Base-by-base conservation (phyloP, 495 filamentous ascomycete genomes). In the Aspergillus baeticus region DNA sequence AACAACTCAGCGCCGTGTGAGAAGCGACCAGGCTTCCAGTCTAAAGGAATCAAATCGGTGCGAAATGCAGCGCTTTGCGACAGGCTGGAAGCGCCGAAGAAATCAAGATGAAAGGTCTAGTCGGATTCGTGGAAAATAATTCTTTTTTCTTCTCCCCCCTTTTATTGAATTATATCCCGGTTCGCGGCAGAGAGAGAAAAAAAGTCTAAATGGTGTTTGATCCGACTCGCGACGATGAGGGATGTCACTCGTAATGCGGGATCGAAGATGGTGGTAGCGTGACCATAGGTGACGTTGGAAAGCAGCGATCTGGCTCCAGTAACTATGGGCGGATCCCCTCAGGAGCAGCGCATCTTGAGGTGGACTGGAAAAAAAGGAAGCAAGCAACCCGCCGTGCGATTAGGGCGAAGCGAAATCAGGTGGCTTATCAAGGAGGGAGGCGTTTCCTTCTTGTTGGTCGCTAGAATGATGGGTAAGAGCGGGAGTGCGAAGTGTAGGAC, bases 321-420 rank as follows among this genome's bases (percentile, higher is more conserved):
- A 58, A 62, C 36, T 57, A 58, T 58, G 54, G 58, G 66, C 63
- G 57, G 55, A 59, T 65, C 62, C 62, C 66, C 54, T 72, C 58
- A 74, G 56, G 64, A 69, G 65, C 60, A 64, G 62, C 66, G 67
- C 73, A 76, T 76, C 65, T 61, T 71, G 62, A 58, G 49, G 31
- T 38, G 50, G 53, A 59, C 56, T 35, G 42, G 41, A 21, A 31
- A 33, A 38, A 43, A 34, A 31, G 34, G 52, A 50, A 50, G 37
- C 42, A 45, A 54, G 43, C 49, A 49, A 48, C 36, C 23, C 38
- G 48, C 17, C 23, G 42, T 45, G 52, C 23, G 29, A 45, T 33
- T 55, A 46, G 43, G 41, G 26, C 51, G 46, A 35, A n/a, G 6
- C 10, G 53, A 36, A 18, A 55, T 36, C 21, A 39, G 51, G 31